Base-by-base conservation (phyloP, 306 rosid genomes). In the Acacia melanoxylon region DNA sequence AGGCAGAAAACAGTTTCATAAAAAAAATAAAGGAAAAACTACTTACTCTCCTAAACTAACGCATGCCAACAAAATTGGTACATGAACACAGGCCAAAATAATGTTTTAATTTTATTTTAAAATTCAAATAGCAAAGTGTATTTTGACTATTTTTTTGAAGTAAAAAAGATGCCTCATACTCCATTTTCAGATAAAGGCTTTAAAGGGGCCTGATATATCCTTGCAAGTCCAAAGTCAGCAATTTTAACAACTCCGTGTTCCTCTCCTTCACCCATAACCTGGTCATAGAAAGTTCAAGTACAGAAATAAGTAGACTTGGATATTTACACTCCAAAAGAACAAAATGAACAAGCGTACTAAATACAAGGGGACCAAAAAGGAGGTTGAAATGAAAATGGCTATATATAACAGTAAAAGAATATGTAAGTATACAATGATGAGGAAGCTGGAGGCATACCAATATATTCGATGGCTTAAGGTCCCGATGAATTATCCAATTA, bases 141-240 rank as follows among this genome's bases (percentile, higher is more conserved):
- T 63, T 29, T 62, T 62, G 68, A 62, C 68, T 63, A 15, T 4
- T 63, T 63, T 63, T 16, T 14, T 4, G 8, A 54, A 42, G 84
- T 37, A 31, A 40, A 80, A 24, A 75, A 59, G 40, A n/a, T 75
- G 79, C 70, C 33, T 8, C 79, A 37, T 75, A 75, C 79, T 58
- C 79, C 79, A 75, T 75, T 75, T 35, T 91, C 95, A 71, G 66
- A 87, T 81, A 95, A 83, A 40, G 98, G 88, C 88, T 89, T 95
- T 88, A 93, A 72, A 68, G 99, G 99, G 72, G 95, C 97, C 85
- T 91, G 98, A 84, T 91, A 95, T 89, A 95, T 88, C 85, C 98
- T 93, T 71, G 99, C 99, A 86, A 95, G 99, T 85, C 99, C 99
- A 87, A 95, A 95, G 90, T 95, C 99, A 44, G 97, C 99, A 85